Evolutionary conservation across 1,284 basidiomycete species (phyloP).

Genomic region (Neonothopanus nambi): DNA sequence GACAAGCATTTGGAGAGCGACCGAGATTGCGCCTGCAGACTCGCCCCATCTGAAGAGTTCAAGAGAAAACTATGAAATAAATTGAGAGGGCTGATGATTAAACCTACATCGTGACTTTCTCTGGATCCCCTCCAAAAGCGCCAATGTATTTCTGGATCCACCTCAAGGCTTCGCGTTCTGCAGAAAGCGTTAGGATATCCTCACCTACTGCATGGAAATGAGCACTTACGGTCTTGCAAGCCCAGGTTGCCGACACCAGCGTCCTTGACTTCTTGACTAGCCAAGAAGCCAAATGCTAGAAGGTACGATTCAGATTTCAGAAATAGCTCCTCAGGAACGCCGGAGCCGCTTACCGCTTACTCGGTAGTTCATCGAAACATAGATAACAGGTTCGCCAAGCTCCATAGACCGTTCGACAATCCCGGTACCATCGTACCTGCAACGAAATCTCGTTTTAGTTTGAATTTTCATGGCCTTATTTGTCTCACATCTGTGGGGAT

Average conservation of each 20-base stretch:
- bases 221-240: conserved; percentile 39
- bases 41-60: conserved; percentile 49
- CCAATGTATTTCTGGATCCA: conserved; percentile 70
- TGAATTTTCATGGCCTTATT: background rate
- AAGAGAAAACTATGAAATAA: background rate
- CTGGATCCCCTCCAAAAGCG: conserved; percentile 63
- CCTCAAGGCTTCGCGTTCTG: conserved; percentile 55
- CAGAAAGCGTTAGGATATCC: background rate
- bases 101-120: conserved; percentile 55
- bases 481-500: conserved; percentile 36
- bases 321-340: background rate
- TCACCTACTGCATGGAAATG: too few relatives aligned
- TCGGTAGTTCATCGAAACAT: conserved; percentile 61
- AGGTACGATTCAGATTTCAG: background rate
- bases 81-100: background rate
- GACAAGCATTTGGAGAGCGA: conserved; percentile 50
- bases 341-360: conserved; percentile 16
- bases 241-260: conserved; percentile 50
- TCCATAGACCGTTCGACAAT: conserved; percentile 51
- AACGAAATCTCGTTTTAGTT: conserved; percentile 14
- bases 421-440: conserved; percentile 42
- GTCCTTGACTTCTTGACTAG: conserved; percentile 41
- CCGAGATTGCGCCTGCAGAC: conserved; percentile 56
- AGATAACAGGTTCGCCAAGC: conserved; percentile 49
- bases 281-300: conserved; percentile 39